Evolutionary conservation across 163 green algal species (phyloP).

Genomic region (Scenedesmus sp.): DNA sequence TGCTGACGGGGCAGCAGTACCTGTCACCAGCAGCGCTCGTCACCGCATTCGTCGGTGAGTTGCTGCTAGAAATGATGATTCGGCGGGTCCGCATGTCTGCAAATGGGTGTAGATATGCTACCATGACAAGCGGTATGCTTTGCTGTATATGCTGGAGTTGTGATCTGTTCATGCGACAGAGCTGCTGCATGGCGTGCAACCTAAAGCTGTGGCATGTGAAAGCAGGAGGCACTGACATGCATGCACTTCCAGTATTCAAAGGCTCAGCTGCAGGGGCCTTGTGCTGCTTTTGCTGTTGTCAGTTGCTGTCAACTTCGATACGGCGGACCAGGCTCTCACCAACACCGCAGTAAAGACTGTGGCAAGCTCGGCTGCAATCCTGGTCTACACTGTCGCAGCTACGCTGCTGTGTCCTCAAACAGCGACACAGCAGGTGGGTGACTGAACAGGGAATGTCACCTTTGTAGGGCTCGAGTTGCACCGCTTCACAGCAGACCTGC

Average conservation of each 20-base stretch:
- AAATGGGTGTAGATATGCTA: too few species aligned
- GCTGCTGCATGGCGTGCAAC: too few species aligned
- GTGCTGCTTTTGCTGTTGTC: slow-evolving; percentile 5
- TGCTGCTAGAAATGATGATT: too few species aligned
- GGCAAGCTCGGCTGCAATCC: slow-evolving; percentile 25
- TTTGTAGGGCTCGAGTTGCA: not conserved
- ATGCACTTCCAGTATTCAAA: too few species aligned
- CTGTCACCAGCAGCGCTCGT: slow-evolving; percentile 14
- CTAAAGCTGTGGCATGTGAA: not conserved
- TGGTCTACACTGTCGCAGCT: not conserved
- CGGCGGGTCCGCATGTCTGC: too few species aligned
- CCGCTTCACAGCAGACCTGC: not conserved
- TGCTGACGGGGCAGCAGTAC: slow-evolving; percentile 22
- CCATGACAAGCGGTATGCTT: too few species aligned
- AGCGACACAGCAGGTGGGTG: slow-evolving; percentile 19
- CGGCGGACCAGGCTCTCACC: slow-evolving; percentile 1
- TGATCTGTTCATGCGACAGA: too few species aligned
- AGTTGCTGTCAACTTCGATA: slow-evolving; percentile 33
- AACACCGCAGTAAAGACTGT: slow-evolving; percentile 20
- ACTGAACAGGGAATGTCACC: too few species aligned
- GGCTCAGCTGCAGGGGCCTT: not conserved
- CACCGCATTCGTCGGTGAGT: slow-evolving; percentile 27
- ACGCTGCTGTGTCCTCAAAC: not conserved
- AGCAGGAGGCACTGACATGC: too few species aligned
- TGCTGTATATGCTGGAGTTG: too few species aligned